Percentiles rank a stretch among this genome's conserved stretches.
These are phyloP conservation scores for Colletotrichum lindemuthianum DNA, from an alignment of 2,329 filamentous ascomycete genomes.

Conservation along the genomic window DNA sequence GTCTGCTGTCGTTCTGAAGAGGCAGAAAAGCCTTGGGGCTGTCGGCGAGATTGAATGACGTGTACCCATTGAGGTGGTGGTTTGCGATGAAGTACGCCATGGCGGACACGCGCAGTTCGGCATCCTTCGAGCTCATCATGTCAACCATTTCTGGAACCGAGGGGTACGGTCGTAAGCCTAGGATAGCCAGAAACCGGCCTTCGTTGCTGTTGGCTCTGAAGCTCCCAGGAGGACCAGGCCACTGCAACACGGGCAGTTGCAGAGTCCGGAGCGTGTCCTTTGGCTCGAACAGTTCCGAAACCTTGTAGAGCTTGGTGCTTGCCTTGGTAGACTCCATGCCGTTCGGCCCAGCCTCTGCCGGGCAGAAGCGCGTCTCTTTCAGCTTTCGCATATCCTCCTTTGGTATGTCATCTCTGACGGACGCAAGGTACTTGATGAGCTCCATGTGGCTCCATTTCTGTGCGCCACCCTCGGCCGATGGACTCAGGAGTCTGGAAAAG, in stretches of 20 bases:
- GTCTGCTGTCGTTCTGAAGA: slow-evolving; percentile 69
- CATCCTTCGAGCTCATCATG: slow-evolving; percentile 75
- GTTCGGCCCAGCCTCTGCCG: slow-evolving; percentile 72
- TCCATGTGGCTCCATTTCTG: slow-evolving; percentile 92
- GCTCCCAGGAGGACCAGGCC: slow-evolving; percentile 74
- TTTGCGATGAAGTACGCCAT: slow-evolving; percentile 86
- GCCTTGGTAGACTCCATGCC: slow-evolving; percentile 65
- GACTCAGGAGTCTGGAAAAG: slow-evolving; percentile 83
- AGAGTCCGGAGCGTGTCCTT: slow-evolving; percentile 75
- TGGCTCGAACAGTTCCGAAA: slow-evolving; percentile 85
- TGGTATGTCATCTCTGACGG: slow-evolving; percentile 90
- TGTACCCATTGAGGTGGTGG: slow-evolving; percentile 82
- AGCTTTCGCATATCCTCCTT: slow-evolving; percentile 81
- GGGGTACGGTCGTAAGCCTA: slow-evolving; percentile 81
- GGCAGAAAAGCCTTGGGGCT: slow-evolving; percentile 74
- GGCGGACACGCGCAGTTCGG: slow-evolving; percentile 70
- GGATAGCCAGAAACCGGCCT: slow-evolving; percentile 74
- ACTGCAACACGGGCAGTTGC: slow-evolving; percentile 80
- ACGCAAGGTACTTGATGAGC: slow-evolving; percentile 91
- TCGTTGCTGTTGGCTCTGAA: slow-evolving; percentile 75
- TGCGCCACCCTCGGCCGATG: slow-evolving; percentile 61
- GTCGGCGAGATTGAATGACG: slow-evolving; percentile 65
- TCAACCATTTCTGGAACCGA: slow-evolving; percentile 78
- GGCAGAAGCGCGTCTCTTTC: slow-evolving; percentile 81
- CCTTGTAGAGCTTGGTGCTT: slow-evolving; percentile 69